Percentiles rank a stretch among this genome's conserved stretches.
Conservation (phyloP, 2,329 filamentous ascomycete species). For the Cyphellophora europaea region DNA sequence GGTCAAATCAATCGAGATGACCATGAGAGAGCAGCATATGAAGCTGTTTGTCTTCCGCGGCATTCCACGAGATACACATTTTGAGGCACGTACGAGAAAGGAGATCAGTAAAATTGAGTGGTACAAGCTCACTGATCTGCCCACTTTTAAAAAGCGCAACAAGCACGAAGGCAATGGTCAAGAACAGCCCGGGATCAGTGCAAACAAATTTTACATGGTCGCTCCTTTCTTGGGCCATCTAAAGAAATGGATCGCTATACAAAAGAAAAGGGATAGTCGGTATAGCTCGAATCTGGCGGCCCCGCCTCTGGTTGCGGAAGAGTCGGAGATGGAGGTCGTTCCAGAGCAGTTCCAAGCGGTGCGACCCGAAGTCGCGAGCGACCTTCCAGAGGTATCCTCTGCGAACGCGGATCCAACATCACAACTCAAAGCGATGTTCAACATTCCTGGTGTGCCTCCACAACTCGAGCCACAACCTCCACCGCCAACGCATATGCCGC, state of each 20-base stretch:
- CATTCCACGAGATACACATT: constrained; percentile 75
- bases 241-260: constrained; percentile 82
- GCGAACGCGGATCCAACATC: constrained; percentile 19
- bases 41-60: constrained; percentile 85
- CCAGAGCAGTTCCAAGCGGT: neutral
- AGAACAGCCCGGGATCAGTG: constrained; percentile 49
- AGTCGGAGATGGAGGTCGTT: constrained; percentile 12
- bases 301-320: constrained; percentile 15
- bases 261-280: constrained; percentile 62
- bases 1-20: constrained; percentile 77
- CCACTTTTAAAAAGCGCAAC: constrained; percentile 67
- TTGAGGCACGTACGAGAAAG: constrained; percentile 85
- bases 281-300: constrained; percentile 44
- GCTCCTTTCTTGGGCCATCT: constrained; percentile 79
- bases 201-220: constrained; percentile 96
- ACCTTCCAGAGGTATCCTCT: constrained; percentile 30
- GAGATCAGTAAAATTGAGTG: constrained; percentile 97
- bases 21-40: constrained; percentile 88
- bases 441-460: too few relatives aligned
- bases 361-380: constrained; percentile 22
- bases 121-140: constrained; percentile 84
- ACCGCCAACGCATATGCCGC: constrained; percentile 15
- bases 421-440: too few relatives aligned
- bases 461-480: constrained; percentile 38
- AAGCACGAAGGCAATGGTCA: constrained; percentile 33